A percentile compares a stretch with the other conserved stretches of the same genome.
Evolutionary conservation across 2,329 filamentous ascomycete species (phyloP).

Genomic region (Pyrenochaeta sp.): DNA sequence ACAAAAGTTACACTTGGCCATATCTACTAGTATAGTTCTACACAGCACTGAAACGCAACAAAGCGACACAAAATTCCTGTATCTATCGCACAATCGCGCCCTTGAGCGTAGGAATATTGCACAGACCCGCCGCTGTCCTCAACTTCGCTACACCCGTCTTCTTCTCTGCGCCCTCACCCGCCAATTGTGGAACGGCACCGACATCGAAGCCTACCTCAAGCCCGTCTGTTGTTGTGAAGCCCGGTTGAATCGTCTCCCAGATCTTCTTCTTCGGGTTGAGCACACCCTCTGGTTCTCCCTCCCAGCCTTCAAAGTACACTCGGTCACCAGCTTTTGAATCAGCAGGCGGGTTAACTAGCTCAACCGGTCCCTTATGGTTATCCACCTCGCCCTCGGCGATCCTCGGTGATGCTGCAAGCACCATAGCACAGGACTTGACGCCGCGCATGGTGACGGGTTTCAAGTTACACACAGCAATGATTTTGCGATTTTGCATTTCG

Average conservation of each 20-base stretch:
- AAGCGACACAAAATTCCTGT: neutral
- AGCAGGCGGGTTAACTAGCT: conserved; percentile 85
- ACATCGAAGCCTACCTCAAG: conserved; percentile 90
- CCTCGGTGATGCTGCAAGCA: conserved; percentile 89
- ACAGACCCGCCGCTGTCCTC: conserved; percentile 81
- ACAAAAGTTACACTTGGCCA: too few relatives aligned
- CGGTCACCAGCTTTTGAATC: conserved; percentile 83
- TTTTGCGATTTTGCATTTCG: conserved; percentile 96
- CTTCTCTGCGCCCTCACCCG: conserved; percentile 70
- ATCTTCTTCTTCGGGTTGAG: conserved; percentile 99
- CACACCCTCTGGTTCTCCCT: conserved; percentile 89
- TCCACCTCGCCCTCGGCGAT: conserved; percentile 78
- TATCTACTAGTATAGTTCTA: neutral
- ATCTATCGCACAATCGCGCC: conserved; percentile 81
- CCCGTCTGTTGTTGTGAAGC: conserved; percentile 85
- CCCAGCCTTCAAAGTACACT: conserved; percentile 93
- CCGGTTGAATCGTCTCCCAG: conserved; percentile 96
- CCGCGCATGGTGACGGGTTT: conserved; percentile 99
- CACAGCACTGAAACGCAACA: neutral
- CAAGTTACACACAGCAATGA: conserved; percentile 95
- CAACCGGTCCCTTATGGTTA: conserved; percentile 87
- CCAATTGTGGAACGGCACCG: conserved; percentile 75
- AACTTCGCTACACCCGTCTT: conserved; percentile 68
- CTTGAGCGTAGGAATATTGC: conserved; percentile 82
- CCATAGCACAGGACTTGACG: conserved; percentile 84